Evolutionary conservation across 1,284 basidiomycete genomes (phyloP).

Genomic region (Fomitopsis palustris): DNA sequence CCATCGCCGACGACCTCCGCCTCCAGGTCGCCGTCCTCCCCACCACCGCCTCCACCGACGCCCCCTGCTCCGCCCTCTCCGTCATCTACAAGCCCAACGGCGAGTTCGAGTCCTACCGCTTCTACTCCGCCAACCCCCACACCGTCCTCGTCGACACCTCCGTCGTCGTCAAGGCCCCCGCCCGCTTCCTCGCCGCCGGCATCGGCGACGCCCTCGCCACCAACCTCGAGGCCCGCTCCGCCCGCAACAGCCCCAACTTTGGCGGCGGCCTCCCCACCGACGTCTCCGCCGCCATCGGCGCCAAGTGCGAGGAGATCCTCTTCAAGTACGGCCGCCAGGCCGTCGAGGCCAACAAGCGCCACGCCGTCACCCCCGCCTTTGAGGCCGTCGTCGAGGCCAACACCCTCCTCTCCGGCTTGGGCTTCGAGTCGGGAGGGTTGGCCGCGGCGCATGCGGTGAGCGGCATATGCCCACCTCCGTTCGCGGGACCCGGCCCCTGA

Average conservation of each 20-base stretch:
- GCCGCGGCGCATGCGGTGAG: conserved; percentile 33
- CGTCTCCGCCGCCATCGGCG: conserved; percentile 28
- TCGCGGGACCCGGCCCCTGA: neutral
- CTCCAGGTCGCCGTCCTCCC: conserved; percentile 29
- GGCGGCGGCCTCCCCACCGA: conserved; percentile 31
- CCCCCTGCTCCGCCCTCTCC: conserved; percentile 33
- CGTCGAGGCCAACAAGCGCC: conserved; percentile 31
- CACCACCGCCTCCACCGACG: conserved; percentile 34
- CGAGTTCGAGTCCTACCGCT: conserved; percentile 32
- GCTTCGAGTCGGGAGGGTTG: conserved; percentile 33
- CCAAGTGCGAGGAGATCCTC: conserved; percentile 35
- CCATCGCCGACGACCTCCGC: conserved; percentile 27
- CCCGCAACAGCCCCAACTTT: conserved; percentile 29
- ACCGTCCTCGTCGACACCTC: conserved; percentile 33
- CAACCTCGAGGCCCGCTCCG: conserved; percentile 31
- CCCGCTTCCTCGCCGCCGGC: conserved; percentile 31
- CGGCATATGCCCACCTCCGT: neutral
- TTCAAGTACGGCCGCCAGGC: conserved; percentile 33
- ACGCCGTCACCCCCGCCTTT: conserved; percentile 31
- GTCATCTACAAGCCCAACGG: conserved; percentile 31
- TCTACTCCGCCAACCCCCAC: conserved; percentile 32
- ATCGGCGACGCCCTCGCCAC: conserved; percentile 35
- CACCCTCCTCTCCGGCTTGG: conserved; percentile 31
- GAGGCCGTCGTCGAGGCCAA: conserved; percentile 35
- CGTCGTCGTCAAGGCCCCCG: conserved; percentile 29